Percentiles rank a stretch among this genome's conserved stretches.
These are phyloP conservation scores for Botrytis fragariae DNA, from an alignment of 2,329 filamentous ascomycete genomes.

Conservation along the genomic window DNA sequence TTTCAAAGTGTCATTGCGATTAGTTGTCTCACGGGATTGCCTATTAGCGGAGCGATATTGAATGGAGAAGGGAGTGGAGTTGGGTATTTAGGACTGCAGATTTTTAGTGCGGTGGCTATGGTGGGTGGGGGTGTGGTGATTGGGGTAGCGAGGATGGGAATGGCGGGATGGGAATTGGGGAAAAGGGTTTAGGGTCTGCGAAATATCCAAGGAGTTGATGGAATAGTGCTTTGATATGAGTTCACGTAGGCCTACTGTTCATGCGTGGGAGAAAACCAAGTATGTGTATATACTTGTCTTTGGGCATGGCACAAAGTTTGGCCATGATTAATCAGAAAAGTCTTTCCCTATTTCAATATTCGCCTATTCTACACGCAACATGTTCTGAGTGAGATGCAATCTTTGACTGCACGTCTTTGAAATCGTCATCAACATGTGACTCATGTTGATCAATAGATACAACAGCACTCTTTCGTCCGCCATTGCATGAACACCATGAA, in stretches of 20 bases:
- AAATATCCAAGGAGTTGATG: not conserved
- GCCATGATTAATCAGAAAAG: not conserved
- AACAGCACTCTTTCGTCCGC: not conserved
- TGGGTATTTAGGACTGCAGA: conserved; percentile 2
- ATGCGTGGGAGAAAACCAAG: not conserved
- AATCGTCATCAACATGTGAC: not conserved
- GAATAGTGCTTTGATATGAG: not conserved
- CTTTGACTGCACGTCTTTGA: not conserved
- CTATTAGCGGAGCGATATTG: conserved; percentile 22
- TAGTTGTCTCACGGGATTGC: conserved; percentile 16
- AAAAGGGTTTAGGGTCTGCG: not conserved
- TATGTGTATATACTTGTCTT: not conserved
- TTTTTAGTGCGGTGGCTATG: conserved; percentile 8
- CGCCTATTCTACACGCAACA: not conserved
- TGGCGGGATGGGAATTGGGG: not conserved
- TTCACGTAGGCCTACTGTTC: not conserved
- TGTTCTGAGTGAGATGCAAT: not conserved
- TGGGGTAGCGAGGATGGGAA: not conserved
- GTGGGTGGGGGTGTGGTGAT: not conserved
- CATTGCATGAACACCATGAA: not conserved
- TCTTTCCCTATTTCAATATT: not conserved
- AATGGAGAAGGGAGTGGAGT: not conserved
- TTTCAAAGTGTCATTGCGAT: conserved; percentile 25
- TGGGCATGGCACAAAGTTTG: not conserved
- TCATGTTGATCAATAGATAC: not conserved